Evolutionary conservation across 2,329 filamentous ascomycete genomes (phyloP).

Genomic region (Camillea tinctor): DNA sequence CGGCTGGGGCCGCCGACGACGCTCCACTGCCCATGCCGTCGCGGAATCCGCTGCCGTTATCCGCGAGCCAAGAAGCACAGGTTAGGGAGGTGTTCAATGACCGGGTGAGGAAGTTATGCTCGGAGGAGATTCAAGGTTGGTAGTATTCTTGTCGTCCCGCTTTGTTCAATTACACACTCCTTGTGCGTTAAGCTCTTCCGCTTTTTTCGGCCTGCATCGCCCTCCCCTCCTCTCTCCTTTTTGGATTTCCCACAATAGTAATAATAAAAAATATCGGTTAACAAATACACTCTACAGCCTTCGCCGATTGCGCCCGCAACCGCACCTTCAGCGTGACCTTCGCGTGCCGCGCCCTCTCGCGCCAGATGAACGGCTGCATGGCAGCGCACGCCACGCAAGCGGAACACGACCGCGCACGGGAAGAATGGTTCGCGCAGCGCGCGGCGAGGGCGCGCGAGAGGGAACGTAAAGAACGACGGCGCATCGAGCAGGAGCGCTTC

Average conservation of each 20-base stretch:
- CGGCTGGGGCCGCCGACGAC: slow-evolving; percentile 11
- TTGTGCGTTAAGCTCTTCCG: too few species aligned
- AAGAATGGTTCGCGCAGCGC: slow-evolving; percentile 86
- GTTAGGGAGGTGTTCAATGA: slow-evolving; percentile 42
- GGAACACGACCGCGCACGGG: slow-evolving; percentile 83
- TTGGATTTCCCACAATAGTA: too few species aligned
- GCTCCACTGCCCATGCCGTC: slow-evolving; percentile 50
- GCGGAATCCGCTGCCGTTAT: slow-evolving; percentile 76
- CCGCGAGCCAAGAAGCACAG: slow-evolving; percentile 41
- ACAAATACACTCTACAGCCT: slow-evolving; percentile 56
- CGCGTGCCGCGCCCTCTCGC: slow-evolving; percentile 75
- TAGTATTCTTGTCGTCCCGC: slow-evolving; percentile 1
- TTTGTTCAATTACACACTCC: slow-evolving; percentile 1
- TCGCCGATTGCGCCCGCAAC: slow-evolving; percentile 83
- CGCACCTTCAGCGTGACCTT: slow-evolving; percentile 88
- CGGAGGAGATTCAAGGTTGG: slow-evolving; percentile 72
- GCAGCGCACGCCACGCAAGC: slow-evolving; percentile 76
- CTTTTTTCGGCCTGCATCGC: background rate
- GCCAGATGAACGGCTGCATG: slow-evolving; percentile 94
- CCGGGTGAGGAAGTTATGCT: slow-evolving; percentile 73
- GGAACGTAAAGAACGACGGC: slow-evolving; percentile 60
- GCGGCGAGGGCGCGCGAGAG: slow-evolving; percentile 67
- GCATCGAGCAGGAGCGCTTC: slow-evolving; percentile 63
- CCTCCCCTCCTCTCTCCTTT: background rate
- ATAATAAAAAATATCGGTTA: background rate